A percentile compares a stretch with the other conserved stretches of the same genome.
These are phyloP conservation scores for Elongisporangium senticosum DNA, from an alignment of 352 stramenopile species.

Conservation along the genomic window DNA sequence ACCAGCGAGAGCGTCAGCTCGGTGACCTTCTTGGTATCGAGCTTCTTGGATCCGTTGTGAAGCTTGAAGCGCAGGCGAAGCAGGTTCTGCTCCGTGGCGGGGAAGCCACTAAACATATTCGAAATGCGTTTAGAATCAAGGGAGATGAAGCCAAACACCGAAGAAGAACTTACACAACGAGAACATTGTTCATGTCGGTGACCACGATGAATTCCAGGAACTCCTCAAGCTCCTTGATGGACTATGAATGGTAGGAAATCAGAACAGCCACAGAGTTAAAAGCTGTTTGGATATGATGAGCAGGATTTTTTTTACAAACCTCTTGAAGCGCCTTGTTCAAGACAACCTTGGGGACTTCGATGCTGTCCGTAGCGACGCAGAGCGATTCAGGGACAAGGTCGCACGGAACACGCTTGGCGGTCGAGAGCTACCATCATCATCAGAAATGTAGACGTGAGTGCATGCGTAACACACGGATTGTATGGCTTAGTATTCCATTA, in stretches of 20 bases:
- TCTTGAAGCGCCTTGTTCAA: constrained; percentile 44
- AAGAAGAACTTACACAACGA: constrained; percentile 42
- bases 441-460: background rate
- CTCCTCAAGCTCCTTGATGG: constrained; percentile 55
- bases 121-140: background rate
- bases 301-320: constrained; percentile 5
- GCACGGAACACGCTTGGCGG: constrained; percentile 51
- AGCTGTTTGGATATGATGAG: too few species aligned
- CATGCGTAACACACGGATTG: background rate
- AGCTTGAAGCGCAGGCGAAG: constrained; percentile 65
- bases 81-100: constrained; percentile 50
- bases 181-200: constrained; percentile 66
- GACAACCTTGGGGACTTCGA: constrained; percentile 54
- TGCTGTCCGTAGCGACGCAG: constrained; percentile 58
- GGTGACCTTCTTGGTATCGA: constrained; percentile 45
- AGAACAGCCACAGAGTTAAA: too few species aligned
- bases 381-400: constrained; percentile 55
- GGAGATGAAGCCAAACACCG: background rate
- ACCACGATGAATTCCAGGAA: constrained; percentile 74
- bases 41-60: constrained; percentile 44
- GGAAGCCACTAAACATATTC: constrained; percentile 43
- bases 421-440: constrained; percentile 36
- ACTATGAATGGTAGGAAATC: constrained; percentile 22
- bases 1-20: constrained; percentile 45
- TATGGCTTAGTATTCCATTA: constrained; percentile 13